Conservation (phyloP, 768 basidiomycete genomes). For the Phylloporus sp. region DNA sequence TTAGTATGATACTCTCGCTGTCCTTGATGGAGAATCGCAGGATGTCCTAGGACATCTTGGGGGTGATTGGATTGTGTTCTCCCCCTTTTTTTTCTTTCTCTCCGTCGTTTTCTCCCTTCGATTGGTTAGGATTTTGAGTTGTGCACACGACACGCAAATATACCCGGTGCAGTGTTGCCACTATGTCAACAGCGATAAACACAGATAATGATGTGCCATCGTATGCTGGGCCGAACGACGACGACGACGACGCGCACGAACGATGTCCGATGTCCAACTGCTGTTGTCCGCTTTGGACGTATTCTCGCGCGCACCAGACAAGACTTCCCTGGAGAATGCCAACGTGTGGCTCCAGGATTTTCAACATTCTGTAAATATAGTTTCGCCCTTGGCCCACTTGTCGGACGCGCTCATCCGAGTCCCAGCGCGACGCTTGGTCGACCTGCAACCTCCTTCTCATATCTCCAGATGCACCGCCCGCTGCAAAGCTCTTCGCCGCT, state of each 20-base stretch:
- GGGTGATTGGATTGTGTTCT: constrained; percentile 23
- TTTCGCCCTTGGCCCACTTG: constrained; percentile 59
- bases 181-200: constrained; percentile 30
- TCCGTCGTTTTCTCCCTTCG: too few species aligned
- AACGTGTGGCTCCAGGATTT: constrained; percentile 98
- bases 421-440: constrained; percentile 94
- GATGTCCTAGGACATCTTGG: constrained; percentile 18
- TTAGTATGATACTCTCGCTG: constrained; percentile 45
- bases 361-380: constrained; percentile 94
- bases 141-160: constrained; percentile 23
- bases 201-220: constrained; percentile 20
- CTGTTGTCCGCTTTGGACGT: constrained; percentile 74
- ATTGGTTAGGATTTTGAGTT: constrained; percentile 15
- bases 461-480: constrained; percentile 66
- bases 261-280: constrained; percentile 66
- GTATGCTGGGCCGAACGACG: neutral
- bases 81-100: neutral
- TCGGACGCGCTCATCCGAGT: constrained; percentile 64
- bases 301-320: constrained; percentile 79
- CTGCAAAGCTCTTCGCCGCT: constrained; percentile 90
- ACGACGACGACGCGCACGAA: constrained; percentile 11
- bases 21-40: constrained; percentile 32
- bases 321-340: constrained; percentile 74
- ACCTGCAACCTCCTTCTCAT: constrained; percentile 90
- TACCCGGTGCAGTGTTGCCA: constrained; percentile 33